These are phyloP conservation scores for Penicillium sp. DNA, from an alignment of 2,329 filamentous ascomycete species.

Conservation along the genomic window DNA sequence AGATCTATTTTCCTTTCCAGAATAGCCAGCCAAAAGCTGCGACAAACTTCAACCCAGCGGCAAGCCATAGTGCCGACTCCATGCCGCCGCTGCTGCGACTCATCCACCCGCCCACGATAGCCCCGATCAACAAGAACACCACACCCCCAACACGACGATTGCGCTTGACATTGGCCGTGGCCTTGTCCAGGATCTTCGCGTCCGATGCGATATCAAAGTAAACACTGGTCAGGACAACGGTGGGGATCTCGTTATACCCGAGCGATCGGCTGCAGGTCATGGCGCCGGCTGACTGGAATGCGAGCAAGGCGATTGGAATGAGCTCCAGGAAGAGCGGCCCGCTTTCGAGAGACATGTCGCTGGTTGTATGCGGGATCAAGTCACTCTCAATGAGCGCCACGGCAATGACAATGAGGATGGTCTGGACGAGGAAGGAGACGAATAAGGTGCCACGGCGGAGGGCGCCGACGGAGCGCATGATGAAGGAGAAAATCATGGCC, in stretches of 20 bases:
- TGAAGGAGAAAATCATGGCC: slow-evolving; percentile 36
- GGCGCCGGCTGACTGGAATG: slow-evolving; percentile 43
- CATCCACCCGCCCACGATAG: slow-evolving; percentile 41
- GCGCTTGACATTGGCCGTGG: slow-evolving; percentile 37
- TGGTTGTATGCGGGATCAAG: slow-evolving; percentile 33
- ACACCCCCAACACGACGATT: slow-evolving; percentile 37
- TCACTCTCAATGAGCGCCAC: slow-evolving; percentile 37
- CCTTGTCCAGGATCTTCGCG: slow-evolving; percentile 30
- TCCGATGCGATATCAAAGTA: slow-evolving; percentile 45
- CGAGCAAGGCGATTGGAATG: slow-evolving; percentile 40
- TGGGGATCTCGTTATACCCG: slow-evolving; percentile 42
- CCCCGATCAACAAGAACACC: slow-evolving; percentile 36
- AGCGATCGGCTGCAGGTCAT: slow-evolving; percentile 41
- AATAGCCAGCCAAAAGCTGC: slow-evolving; percentile 36
- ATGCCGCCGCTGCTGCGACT: slow-evolving; percentile 41
- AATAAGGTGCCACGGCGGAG: slow-evolving; percentile 35
- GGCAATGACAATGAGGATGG: slow-evolving; percentile 36
- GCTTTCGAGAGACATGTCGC: slow-evolving; percentile 17
- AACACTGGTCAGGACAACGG: slow-evolving; percentile 43
- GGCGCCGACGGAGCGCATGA: slow-evolving; percentile 34
- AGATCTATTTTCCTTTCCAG: slow-evolving; percentile 32
- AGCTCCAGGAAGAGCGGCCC: slow-evolving; percentile 36
- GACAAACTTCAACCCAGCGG: slow-evolving; percentile 37
- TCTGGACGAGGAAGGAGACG: slow-evolving; percentile 40
- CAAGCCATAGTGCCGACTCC: slow-evolving; percentile 41